Evolutionary conservation across 2,329 filamentous ascomycete species (phyloP).

Genomic region (Arthrobotrys pseudoclavata): DNA sequence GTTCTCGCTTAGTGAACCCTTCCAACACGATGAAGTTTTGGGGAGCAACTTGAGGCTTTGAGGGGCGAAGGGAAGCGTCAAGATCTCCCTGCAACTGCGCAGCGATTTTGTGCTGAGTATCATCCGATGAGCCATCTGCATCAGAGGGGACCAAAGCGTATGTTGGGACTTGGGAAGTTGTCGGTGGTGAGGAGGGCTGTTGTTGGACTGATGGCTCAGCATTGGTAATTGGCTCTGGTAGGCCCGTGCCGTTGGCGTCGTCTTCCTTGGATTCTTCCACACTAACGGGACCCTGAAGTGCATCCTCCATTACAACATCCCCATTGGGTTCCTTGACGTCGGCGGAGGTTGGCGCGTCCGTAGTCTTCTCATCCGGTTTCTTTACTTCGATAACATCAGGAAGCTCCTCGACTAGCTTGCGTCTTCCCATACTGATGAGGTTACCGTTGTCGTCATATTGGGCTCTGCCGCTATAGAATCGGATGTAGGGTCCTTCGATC

Average conservation of each 20-base stretch:
- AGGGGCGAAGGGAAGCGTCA: conserved; percentile 42
- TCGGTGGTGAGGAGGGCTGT: conserved; percentile 7
- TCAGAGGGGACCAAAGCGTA: conserved; percentile 58
- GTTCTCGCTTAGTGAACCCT: conserved; percentile 70
- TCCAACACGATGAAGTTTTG: conserved; percentile 70
- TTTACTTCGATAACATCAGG: conserved; percentile 43
- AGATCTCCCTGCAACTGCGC: conserved; percentile 53
- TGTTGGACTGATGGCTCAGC: conserved; percentile 19
- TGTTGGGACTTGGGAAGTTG: conserved; percentile 56
- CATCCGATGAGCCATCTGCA: conserved; percentile 38
- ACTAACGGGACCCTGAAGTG: neutral
- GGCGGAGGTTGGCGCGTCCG: conserved; percentile 18
- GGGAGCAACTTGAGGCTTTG: conserved; percentile 25
- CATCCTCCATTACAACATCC: conserved; percentile 53
- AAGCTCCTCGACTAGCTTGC: conserved; percentile 61
- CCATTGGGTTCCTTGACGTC: conserved; percentile 26
- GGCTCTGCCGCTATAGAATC: conserved; percentile 92
- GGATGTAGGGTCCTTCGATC: conserved; percentile 88
- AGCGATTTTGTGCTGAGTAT: conserved; percentile 50
- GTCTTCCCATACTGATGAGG: conserved; percentile 78
- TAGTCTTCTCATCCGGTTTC: conserved; percentile 17
- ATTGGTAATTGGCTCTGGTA: neutral
- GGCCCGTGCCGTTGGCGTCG: conserved; percentile 5
- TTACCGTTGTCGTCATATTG: conserved; percentile 78
- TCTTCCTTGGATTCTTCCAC: neutral